A percentile compares a stretch with the other conserved stretches of the same genome.
Conservation (phyloP, 2,329 filamentous ascomycete genomes). For the Penicillium sp. region DNA sequence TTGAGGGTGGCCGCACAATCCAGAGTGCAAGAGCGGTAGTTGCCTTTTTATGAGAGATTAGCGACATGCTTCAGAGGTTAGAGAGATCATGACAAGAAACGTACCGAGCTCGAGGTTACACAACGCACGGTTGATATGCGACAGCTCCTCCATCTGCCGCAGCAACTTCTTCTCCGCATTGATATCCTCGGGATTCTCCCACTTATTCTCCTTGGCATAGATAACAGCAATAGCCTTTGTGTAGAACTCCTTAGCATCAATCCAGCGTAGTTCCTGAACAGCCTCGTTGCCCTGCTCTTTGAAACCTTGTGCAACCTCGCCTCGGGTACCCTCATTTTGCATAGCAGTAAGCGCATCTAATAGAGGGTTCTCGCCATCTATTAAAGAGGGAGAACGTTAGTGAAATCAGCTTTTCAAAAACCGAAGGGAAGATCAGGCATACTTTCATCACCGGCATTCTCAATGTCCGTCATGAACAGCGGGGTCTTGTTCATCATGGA, state of each 20-base stretch:
- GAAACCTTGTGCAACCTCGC: constrained; percentile 78
- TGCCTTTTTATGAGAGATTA: constrained; percentile 49
- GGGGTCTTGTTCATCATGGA: constrained; percentile 66
- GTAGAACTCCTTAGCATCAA: constrained; percentile 87
- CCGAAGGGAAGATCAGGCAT: constrained; percentile 12
- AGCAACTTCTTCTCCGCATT: constrained; percentile 60
- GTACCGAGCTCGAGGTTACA: constrained; percentile 78
- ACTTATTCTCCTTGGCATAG: constrained; percentile 55
- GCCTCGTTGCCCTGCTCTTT: constrained; percentile 89
- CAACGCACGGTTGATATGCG: constrained; percentile 81
- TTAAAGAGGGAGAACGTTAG: constrained; percentile 3
- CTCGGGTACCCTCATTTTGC: constrained; percentile 84
- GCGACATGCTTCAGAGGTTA: constrained; percentile 3
- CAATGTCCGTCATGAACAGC: constrained; percentile 92
- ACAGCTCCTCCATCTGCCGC: constrained; percentile 64
- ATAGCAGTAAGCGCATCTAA: constrained; percentile 84
- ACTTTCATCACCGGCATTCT: constrained; percentile 55
- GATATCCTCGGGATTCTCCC: constrained; percentile 49
- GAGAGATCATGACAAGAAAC: constrained; percentile 17
- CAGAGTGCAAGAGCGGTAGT: constrained; percentile 79
- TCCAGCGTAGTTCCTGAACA: constrained; percentile 68
- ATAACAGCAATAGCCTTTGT: constrained; percentile 75
- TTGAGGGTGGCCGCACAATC: constrained; percentile 78
- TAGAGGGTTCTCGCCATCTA: constrained; percentile 68
- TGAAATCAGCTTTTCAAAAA: constrained; percentile 1